Evolutionary conservation across 1,139 yeast species (phyloP).

Genomic region (Taphrina confusa): DNA sequence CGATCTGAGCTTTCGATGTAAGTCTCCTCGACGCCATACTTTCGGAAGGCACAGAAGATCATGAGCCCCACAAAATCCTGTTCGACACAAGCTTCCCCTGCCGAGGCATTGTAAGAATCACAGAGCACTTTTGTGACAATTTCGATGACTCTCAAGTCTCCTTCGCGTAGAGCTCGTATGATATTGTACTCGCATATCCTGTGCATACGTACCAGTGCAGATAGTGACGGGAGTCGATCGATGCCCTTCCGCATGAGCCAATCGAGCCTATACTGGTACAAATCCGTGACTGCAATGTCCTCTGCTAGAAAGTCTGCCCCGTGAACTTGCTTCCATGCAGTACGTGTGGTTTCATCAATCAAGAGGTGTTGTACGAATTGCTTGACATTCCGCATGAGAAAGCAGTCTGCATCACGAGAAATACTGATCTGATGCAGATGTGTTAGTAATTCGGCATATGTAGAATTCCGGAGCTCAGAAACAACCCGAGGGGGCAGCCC

Average conservation of each 20-base stretch:
- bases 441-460: slow-evolving; percentile 12
- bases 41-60: slow-evolving; percentile 12
- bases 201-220: slow-evolving; percentile 10
- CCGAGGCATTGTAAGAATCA: not conserved
- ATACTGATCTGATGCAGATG: slow-evolving; percentile 10
- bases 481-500: slow-evolving; percentile 1
- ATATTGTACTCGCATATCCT: slow-evolving; percentile 5
- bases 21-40: slow-evolving; percentile 25
- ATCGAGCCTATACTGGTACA: slow-evolving; percentile 9
- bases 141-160: not conserved
- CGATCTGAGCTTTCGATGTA: slow-evolving; percentile 21
- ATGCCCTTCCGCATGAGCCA: slow-evolving; percentile 4
- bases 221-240: not conserved
- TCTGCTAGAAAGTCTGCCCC: slow-evolving; percentile 2
- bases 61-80: slow-evolving; percentile 9
- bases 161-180: not conserved
- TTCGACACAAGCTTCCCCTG: not conserved
- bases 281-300: not conserved
- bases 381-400: not conserved
- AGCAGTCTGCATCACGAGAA: slow-evolving; percentile 12
- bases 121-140: not conserved
- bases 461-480: slow-evolving; percentile 8
- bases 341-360: slow-evolving; percentile 8
- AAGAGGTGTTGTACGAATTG: not conserved
- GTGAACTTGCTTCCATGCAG: slow-evolving; percentile 16